Base-by-base conservation (phyloP, 495 filamentous ascomycete genomes). In the Podospora australis region DNA sequence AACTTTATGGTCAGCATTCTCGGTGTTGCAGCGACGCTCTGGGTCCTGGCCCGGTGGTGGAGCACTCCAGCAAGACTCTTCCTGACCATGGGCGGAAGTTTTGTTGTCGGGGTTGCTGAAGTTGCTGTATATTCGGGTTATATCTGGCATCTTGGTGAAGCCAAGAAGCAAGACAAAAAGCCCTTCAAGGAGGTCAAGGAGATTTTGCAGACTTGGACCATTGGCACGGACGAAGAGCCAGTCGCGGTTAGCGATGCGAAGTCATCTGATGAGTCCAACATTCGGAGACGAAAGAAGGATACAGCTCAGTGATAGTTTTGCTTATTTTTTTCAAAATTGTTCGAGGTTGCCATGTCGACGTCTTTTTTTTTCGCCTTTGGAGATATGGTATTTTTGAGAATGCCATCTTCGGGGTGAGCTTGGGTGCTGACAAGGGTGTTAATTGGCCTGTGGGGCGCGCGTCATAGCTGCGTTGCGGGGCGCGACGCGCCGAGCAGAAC, bases 101-200 rank as follows among this genome's bases (percentile, higher is more conserved):
- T 79, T 2, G 50, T 87, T 16, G 87, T 96, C 19, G 90, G 83
- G 3, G 70, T 94, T 38, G 90, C 89, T 4, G 92, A 98, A 65
- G 83, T 92, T 8, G 82, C 83, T 19, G 80, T 97, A 29, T 96
- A 97, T 65, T 80, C 78, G 9, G 87, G 88, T 6, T 98, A 95
- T 68, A 65, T 95, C 34, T 75, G 82, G 68, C 82, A 89, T 59
- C 68, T 95, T 22, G 77, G 81, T 22, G 73, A 86, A 59, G 87
- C 88, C 1, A 83, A 84, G 55, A 72, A 67, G 34, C 77, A 72
- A 47, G 84, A 87, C 54, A 79, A 72, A 64, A 75, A 68, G 32
- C n/a, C n/a, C n/a, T 62, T 79, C 43, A 78, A 72, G 47, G 89
- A 95, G 68, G 66, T 76, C 46, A 94, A 91, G 63, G 72, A 83